phyloP scores from a whole-genome alignment of 179 eudicot species.

The Silene coronaria region DNA sequence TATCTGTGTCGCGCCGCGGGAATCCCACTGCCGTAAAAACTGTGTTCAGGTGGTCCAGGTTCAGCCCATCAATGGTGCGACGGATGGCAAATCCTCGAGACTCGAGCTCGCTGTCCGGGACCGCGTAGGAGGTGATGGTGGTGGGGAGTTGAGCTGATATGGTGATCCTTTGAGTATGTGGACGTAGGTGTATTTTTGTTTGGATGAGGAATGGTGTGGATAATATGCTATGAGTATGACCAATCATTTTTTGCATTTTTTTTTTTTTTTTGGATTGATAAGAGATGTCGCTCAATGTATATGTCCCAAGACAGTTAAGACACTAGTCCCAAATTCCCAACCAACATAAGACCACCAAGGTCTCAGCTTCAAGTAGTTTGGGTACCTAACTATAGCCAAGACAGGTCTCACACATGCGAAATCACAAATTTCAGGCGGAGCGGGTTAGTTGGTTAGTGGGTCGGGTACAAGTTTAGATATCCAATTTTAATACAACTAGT shows the following conservation, averaged over 20 bases:
- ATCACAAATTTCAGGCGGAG: too few species aligned
- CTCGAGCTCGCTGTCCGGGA: slow-evolving; percentile 50
- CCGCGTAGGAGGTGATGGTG: slow-evolving; percentile 27
- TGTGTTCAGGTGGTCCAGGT: slow-evolving; percentile 83
- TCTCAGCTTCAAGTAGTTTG: too few species aligned
- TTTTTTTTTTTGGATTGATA: slow-evolving; percentile 3
- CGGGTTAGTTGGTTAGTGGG: too few species aligned
- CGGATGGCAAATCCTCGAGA: slow-evolving; percentile 67
- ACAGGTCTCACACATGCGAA: too few species aligned
- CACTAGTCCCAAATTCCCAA: too few species aligned
- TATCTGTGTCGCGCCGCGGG: slow-evolving; percentile 74
- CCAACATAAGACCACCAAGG: too few species aligned
- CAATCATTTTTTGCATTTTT: slow-evolving; percentile 41
- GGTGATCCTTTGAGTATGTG: slow-evolving; percentile 14
- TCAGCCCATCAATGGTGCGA: slow-evolving; percentile 38
- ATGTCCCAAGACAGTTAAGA: background rate
- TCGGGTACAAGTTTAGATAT: too few species aligned
- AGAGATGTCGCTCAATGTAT: slow-evolving; percentile 5
- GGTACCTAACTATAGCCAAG: too few species aligned
- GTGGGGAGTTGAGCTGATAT: slow-evolving; percentile 25
- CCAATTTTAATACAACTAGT: too few species aligned
- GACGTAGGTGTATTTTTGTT: slow-evolving; percentile 6
- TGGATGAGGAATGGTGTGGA: slow-evolving; percentile 26
- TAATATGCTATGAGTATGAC: slow-evolving; percentile 24
- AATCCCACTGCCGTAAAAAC: slow-evolving; percentile 91